Evolutionary conservation across 805 yeast genomes (phyloP), one percentile per base, ranked within the genome.

Genomic region (Candida ipomoeae): DNA sequence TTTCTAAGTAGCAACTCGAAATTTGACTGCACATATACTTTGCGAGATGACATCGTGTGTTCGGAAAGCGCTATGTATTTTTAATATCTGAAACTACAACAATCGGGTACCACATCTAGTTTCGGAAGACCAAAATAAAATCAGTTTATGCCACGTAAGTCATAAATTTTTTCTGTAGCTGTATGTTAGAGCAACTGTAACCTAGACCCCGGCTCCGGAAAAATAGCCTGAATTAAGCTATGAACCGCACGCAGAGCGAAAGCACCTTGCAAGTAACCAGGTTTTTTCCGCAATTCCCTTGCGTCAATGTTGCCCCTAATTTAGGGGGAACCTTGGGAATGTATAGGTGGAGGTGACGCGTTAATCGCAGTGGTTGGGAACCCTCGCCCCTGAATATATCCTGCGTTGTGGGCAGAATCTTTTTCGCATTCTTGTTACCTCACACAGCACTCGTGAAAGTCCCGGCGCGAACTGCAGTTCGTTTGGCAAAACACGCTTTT

Each of bases 391-490:
- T 32, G 26, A n/a, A 33, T 41, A 14, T 20, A 33, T 13, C 33
- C 37, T 33, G 31, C 14, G 14, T 11, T 14, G 18, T 8, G 36
- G 36, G 35, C 36, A 15, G 37, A 42, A 20, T 42, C 5, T 42
- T 42, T 33, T 42, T 42, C 38, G 44, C 44, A 31, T 35, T 23
- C 33, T 21, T 31, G 44, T 40, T n/a, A 37, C 35, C 35, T 13
- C 40, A 17, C 44, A 31, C 33, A 17, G 32, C 34, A 26, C 31
- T n/a, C 38, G 29, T 42, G 34, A 42, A 42, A 42, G 38, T 21
- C 32, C 31, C 45, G 45, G 45, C 45, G 45, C 45, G 45, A 34
- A 42, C 38, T 42, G 45, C 38, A 20, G 31, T 38, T 29, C 45
- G 20, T 42, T 33, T 42, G 45, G 38, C 38, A 14, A 33, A 42